phyloP scores from a whole-genome alignment of 345 rosid genomes.

The Brassica carinata region DNA sequence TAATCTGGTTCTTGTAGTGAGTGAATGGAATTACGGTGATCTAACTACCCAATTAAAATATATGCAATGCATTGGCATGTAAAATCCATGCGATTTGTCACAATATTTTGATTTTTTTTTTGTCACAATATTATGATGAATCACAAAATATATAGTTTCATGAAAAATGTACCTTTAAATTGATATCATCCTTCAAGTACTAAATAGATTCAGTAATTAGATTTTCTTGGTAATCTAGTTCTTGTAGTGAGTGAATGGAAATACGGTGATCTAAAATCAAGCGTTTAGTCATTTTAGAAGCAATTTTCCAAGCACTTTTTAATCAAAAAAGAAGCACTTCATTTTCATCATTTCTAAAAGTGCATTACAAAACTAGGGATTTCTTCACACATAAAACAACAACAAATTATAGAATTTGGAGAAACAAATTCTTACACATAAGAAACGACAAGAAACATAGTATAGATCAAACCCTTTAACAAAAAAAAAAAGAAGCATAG shows the following conservation, averaged over 20 bases:
- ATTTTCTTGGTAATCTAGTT: background rate
- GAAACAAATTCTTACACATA: slow-evolving; percentile 7
- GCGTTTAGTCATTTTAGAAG: no score
- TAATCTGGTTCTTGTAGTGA: background rate
- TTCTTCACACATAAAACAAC: no score
- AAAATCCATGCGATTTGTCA: background rate
- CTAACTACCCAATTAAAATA: background rate
- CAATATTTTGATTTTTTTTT: background rate
- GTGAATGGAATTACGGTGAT: background rate
- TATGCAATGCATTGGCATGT: background rate
- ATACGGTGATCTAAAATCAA: background rate
- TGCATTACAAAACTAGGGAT: no score
- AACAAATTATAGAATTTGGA: background rate
- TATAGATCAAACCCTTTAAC: background rate
- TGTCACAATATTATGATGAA: background rate
- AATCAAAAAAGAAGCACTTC: no score
- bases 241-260: background rate
- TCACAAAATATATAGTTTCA: background rate
- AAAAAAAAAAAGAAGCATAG: background rate
- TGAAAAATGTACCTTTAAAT: background rate
- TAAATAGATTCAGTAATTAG: background rate
- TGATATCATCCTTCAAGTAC: background rate
- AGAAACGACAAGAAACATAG: slow-evolving; percentile 37
- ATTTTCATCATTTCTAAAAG: no score
- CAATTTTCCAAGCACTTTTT: no score